phyloP scores from a whole-genome alignment of 2,329 filamentous ascomycete genomes.

The Gaeumannomyces tritici region DNA sequence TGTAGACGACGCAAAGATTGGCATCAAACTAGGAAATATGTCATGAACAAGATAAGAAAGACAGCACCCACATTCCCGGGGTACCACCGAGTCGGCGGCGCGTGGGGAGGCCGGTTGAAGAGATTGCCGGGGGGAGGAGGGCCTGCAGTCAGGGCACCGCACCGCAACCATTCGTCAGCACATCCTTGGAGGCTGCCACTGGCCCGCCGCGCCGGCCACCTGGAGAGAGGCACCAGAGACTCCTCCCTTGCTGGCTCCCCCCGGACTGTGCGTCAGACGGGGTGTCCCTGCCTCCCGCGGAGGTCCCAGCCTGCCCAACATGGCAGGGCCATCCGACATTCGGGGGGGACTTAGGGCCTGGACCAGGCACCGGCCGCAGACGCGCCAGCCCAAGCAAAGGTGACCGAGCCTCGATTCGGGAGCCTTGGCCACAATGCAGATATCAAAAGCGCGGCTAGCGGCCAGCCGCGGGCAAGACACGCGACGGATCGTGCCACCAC shows the following conservation, averaged over 20 bases:
- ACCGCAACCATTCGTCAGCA: not conserved
- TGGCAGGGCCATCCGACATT: not conserved
- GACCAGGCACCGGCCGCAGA: not conserved
- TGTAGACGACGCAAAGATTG: not conserved
- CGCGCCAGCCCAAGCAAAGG: not conserved
- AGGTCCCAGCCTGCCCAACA: not conserved
- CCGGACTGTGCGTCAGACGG: not conserved
- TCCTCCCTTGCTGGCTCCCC: not conserved
- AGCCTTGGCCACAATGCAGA: not conserved
- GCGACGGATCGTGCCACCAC: not conserved
- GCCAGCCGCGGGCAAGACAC: not conserved
- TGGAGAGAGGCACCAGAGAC: not conserved
- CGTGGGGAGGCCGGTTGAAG: not conserved
- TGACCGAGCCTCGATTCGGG: not conserved
- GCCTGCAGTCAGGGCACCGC: not conserved
- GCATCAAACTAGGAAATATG: not conserved
- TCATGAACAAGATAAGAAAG: not conserved
- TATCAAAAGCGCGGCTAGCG: not conserved
- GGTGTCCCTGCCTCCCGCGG: not conserved
- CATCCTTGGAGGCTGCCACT: not conserved
- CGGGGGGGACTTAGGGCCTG: too few species aligned
- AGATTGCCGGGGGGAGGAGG: not conserved
- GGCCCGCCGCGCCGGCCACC: too few species aligned
- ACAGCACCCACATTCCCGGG: not conserved
- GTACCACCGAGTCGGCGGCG: not conserved